Base-by-base conservation (phyloP, 768 basidiomycete species). In the Hebeloma cylindrosporum region DNA sequence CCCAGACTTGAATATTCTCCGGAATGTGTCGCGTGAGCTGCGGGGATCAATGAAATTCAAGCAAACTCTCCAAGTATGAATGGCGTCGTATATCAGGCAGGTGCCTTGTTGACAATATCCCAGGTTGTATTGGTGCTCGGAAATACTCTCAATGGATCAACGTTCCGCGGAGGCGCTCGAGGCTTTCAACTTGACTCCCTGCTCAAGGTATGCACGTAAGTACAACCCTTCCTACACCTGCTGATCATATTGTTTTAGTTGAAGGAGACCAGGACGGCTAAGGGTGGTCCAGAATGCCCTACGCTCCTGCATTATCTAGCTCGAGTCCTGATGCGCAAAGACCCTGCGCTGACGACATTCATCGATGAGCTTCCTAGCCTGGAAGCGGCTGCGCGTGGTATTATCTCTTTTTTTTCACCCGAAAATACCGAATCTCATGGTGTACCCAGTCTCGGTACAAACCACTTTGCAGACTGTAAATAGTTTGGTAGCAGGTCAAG, bases 301-400 rank as follows among this genome's bases (percentile, higher is more conserved):
- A 95, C 92, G 0, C 69, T 97, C n/a, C 72, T 96, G 9, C 93
- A 95, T 61, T 95, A 92, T 59, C 62, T 95, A n/a, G 90, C 88
- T 9, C 76, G 78, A 35, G 75, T 88, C 5, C 71, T 95, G 11
- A 56, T 88, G 45, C 77, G 83, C 22, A 75, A 74, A 5, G 83
- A 93, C 57, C 77, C 85, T 0, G 67, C 73, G 0, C 60, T 90
- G 9, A 67, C 86, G 4, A 72, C 73, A 13, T 94, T 93, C 62
- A 75, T 88, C 3, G 84, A 90, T 18, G 93, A 94, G 9, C 65
- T 90, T 54, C 84, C 89, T 1, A 83, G 80, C 59, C 54, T 96
- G 2, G 90, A 93, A 60, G 79, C 88, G 3, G 93, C 90, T 7
- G 85, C 90, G 16, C 76, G 90, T 54, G 72, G 93, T 91, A 57